Evolutionary conservation across 2,329 filamentous ascomycete species (phyloP).

Genomic region (Blumeriella jaapii): DNA sequence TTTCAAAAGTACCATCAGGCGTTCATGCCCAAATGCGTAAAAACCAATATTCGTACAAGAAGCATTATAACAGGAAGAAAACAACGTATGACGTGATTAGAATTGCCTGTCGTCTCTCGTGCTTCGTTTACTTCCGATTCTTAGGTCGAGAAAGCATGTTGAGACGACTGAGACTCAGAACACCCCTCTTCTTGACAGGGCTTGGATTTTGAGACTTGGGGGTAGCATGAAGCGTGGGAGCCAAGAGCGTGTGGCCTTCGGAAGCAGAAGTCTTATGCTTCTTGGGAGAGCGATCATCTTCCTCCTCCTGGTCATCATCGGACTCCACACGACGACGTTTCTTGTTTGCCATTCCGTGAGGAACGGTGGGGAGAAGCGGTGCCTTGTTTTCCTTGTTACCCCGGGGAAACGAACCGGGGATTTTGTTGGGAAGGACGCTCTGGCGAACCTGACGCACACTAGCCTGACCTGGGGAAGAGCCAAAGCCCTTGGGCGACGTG

Average conservation of each 20-base stretch:
- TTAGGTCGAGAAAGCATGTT: conserved; percentile 52
- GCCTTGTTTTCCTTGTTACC: conserved; percentile 42
- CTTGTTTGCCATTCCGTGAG: conserved; percentile 54
- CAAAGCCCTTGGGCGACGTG: conserved; percentile 38
- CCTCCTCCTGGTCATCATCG: conserved; percentile 45
- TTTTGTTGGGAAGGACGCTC: conserved; percentile 35
- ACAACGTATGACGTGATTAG: not conserved
- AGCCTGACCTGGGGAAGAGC: conserved; percentile 44
- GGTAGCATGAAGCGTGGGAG: conserved; percentile 22
- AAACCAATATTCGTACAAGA: conserved; percentile 3
- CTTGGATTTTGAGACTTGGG: conserved; percentile 29
- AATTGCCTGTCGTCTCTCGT: not conserved
- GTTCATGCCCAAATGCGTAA: not conserved
- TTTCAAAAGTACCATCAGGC: conserved; percentile 2
- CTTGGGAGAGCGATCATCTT: conserved; percentile 43
- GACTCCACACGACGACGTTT: conserved; percentile 48
- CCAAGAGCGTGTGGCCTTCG: conserved; percentile 23
- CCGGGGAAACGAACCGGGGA: conserved; percentile 47
- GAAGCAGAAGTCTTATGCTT: conserved; percentile 36
- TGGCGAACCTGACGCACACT: conserved; percentile 48
- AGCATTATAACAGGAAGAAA: conserved; percentile 4
- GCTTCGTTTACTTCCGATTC: conserved; percentile 33
- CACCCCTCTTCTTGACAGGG: conserved; percentile 39
- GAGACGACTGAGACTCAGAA: conserved; percentile 46
- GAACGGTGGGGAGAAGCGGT: conserved; percentile 34